A percentile compares a stretch with the other conserved stretches of the same genome.
Evolutionary conservation across 345 rosid genomes (phyloP).

Genomic region (Nephelium lappaceum): DNA sequence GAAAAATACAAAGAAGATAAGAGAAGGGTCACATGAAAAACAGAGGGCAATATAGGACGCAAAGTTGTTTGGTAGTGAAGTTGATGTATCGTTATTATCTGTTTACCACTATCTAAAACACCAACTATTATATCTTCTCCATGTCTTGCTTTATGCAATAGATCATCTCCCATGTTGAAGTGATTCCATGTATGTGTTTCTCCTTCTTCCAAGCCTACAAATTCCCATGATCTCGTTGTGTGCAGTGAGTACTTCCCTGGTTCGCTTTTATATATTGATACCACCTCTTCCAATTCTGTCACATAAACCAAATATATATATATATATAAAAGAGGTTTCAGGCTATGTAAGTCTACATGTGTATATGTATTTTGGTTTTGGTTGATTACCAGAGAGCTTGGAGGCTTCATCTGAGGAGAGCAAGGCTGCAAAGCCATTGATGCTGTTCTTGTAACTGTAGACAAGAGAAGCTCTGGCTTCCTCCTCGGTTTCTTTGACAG

Average conservation of each 20-base stretch:
- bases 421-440: slow-evolving; percentile 80
- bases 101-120: slow-evolving; percentile 72
- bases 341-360: too few species aligned
- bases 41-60: background rate
- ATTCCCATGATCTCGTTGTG: slow-evolving; percentile 92
- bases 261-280: slow-evolving; percentile 48
- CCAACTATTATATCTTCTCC: slow-evolving; percentile 78
- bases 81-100: background rate
- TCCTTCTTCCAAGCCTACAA: slow-evolving; percentile 58
- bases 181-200: background rate
- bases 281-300: slow-evolving; percentile 69
- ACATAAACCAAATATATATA: too few species aligned
- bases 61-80: background rate
- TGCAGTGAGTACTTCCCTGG: slow-evolving; percentile 59
- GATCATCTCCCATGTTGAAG: slow-evolving; percentile 21
- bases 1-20: slow-evolving; percentile 22
- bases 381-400: slow-evolving; percentile 50
- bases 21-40: slow-evolving; percentile 32
- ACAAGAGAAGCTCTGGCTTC: slow-evolving; percentile 66
- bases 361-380: background rate
- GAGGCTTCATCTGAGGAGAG: slow-evolving; percentile 69
- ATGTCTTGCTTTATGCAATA: slow-evolving; percentile 53
- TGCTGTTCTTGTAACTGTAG: slow-evolving; percentile 87
- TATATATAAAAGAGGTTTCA: too few species aligned
- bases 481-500: slow-evolving; percentile 65